Evolutionary conservation across 129 eudicot species (phyloP).

Genomic region (Calendula officinalis): DNA sequence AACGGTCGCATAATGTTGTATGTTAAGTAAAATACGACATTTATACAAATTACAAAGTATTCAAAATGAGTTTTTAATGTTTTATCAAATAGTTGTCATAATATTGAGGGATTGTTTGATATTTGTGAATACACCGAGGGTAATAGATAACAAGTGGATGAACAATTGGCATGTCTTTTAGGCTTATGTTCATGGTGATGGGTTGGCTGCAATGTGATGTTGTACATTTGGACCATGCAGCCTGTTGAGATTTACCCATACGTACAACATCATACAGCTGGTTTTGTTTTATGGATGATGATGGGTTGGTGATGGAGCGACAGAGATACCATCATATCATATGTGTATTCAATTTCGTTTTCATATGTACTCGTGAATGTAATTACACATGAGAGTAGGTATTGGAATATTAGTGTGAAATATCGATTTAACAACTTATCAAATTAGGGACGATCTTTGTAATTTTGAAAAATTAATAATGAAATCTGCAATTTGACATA

Average conservation of each 20-base stretch:
- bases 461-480: too few species aligned
- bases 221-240: slow-evolving; percentile 24
- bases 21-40: neutral
- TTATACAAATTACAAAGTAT: neutral
- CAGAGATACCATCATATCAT: slow-evolving; percentile 12
- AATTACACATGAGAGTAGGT: slow-evolving; percentile 2
- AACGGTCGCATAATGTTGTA: too few species aligned
- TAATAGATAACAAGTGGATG: slow-evolving; percentile 5
- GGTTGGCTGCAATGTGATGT: slow-evolving; percentile 14
- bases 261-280: slow-evolving; percentile 18
- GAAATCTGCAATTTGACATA: too few species aligned
- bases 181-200: slow-evolving; percentile 18
- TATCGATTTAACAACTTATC: too few species aligned
- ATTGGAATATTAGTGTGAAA: neutral
- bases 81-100: neutral
- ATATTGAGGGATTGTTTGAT: neutral
- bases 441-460: too few species aligned
- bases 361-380: neutral
- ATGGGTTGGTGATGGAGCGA: slow-evolving; percentile 20
- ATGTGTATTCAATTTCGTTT: neutral
- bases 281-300: slow-evolving; percentile 14
- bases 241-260: slow-evolving; percentile 24
- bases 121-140: neutral
- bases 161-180: slow-evolving; percentile 4
- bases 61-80: neutral